Conservation (phyloP, 495 filamentous ascomycete genomes). For the Penicillium roqueforti region DNA sequence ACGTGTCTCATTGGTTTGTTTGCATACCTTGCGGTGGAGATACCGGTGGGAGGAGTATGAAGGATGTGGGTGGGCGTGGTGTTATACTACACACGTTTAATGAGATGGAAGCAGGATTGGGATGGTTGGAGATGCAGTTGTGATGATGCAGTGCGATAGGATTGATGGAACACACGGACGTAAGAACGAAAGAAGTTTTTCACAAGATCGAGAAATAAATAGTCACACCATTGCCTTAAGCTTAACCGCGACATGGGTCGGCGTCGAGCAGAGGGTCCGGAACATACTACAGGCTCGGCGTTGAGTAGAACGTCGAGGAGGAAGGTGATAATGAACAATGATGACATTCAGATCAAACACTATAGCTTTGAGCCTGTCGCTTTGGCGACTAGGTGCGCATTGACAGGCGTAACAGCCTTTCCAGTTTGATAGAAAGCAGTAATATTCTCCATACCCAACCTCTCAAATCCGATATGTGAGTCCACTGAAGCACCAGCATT, state of each 20-base stretch:
- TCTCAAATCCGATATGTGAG: conserved; percentile 68
- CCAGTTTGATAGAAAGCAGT: conserved; percentile 51
- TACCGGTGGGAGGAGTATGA: neutral
- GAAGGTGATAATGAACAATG: too few relatives aligned
- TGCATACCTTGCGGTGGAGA: too few relatives aligned
- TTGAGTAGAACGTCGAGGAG: too few relatives aligned
- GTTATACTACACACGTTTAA: neutral
- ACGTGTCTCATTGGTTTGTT: too few relatives aligned
- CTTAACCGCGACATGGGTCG: neutral
- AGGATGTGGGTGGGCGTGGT: neutral
- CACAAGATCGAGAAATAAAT: neutral
- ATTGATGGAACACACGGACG: neutral
- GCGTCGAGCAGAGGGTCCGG: too few relatives aligned
- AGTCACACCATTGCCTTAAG: neutral
- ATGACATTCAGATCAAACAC: too few relatives aligned
- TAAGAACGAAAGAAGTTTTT: neutral
- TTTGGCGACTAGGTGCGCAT: conserved; percentile 48
- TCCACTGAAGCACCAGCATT: conserved; percentile 71
- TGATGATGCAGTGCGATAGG: neutral
- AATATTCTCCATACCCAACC: conserved; percentile 69
- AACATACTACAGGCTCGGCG: too few relatives aligned
- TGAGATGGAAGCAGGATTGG: too few relatives aligned
- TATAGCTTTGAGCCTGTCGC: conserved; percentile 16
- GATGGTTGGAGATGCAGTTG: neutral
- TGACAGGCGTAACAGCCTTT: conserved; percentile 61